phyloP scores from a whole-genome alignment of 129 eudicot species.

The Lonicera japonica region DNA sequence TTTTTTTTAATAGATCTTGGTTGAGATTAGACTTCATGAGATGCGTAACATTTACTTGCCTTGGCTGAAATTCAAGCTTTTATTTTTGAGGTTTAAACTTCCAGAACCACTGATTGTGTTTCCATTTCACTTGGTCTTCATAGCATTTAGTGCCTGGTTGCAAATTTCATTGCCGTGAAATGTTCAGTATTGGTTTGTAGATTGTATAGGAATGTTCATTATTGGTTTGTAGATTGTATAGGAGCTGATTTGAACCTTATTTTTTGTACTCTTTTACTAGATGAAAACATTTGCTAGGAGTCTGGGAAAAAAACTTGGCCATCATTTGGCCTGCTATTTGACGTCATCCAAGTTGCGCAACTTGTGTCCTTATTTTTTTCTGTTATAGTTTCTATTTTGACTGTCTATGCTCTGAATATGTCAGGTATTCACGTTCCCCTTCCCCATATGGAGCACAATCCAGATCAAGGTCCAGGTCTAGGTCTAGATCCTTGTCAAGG shows the following conservation, averaged over 20 bases:
- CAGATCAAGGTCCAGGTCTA: slow-evolving; percentile 53
- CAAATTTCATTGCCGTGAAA: background rate
- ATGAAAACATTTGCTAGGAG: too few species aligned
- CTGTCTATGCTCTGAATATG: background rate
- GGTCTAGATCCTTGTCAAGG: slow-evolving; percentile 58
- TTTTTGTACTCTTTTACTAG: too few species aligned
- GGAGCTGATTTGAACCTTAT: background rate
- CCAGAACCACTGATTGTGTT: background rate
- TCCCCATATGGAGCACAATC: slow-evolving; percentile 57
- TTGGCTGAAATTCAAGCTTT: too few species aligned
- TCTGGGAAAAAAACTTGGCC: too few species aligned
- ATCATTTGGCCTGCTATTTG: too few species aligned
- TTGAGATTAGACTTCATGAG: too few species aligned
- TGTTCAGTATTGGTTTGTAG: background rate
- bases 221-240: background rate
- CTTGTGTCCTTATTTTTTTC: background rate
- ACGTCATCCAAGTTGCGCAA: background rate
- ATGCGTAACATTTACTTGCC: too few species aligned
- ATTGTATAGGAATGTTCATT: background rate
- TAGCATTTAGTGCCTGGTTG: background rate
- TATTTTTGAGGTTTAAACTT: background rate
- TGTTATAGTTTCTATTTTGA: background rate
- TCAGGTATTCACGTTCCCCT: slow-evolving; percentile 77
- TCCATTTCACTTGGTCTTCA: background rate
- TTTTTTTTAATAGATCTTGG: too few species aligned